These are phyloP conservation scores for Aspergillus hiratsukae DNA, from an alignment of 2,329 filamentous ascomycete species.

Conservation along the genomic window DNA sequence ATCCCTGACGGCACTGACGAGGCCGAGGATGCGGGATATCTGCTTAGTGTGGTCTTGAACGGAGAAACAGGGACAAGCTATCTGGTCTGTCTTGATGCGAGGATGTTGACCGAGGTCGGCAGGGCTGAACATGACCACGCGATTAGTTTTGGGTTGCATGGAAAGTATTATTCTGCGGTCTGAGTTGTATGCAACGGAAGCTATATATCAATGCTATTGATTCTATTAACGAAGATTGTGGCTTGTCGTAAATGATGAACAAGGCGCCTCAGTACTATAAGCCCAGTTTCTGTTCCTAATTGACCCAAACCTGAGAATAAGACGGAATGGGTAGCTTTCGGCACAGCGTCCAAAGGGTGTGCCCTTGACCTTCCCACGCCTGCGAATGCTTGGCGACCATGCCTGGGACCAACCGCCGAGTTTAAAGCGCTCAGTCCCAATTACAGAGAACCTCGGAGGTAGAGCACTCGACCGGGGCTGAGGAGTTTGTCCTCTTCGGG, in stretches of 20 bases:
- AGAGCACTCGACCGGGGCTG: no score
- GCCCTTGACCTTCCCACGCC: no score
- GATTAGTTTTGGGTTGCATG: constrained; percentile 50
- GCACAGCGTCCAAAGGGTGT: no score
- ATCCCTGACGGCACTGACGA: constrained; percentile 21
- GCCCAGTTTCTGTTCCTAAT: no score
- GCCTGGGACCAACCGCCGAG: no score
- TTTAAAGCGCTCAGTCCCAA: no score
- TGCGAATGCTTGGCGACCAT: no score
- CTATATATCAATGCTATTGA: neutral
- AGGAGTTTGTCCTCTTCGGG: no score
- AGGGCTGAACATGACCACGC: constrained; percentile 44
- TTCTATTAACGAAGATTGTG: neutral
- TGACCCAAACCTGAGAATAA: no score
- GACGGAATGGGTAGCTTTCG: no score
- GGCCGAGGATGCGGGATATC: constrained; percentile 47
- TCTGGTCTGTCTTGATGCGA: constrained; percentile 46
- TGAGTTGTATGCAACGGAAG: neutral
- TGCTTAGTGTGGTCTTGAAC: constrained; percentile 50
- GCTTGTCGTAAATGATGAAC: neutral
- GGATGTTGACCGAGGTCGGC: constrained; percentile 45
- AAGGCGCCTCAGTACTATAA: no score
- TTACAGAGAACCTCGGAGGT: no score
- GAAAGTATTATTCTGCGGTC: constrained; percentile 25
- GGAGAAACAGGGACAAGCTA: constrained; percentile 47